Conservation (phyloP, 768 basidiomycete genomes). For the Suillus discolor region DNA sequence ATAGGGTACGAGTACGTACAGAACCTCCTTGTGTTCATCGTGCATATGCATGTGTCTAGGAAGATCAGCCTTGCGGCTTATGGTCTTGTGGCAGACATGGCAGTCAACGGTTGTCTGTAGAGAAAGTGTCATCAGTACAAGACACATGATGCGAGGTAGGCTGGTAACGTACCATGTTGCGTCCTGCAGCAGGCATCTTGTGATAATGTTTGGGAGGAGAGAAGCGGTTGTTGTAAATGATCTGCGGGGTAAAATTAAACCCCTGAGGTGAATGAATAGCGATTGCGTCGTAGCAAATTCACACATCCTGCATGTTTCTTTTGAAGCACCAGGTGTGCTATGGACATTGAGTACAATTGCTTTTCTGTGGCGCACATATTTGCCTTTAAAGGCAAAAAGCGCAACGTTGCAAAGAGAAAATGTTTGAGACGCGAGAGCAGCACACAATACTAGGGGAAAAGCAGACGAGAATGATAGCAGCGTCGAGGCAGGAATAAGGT, state of each 20-base stretch:
- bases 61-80: constrained; percentile 30
- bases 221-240: no score
- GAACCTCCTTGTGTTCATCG: constrained; percentile 19
- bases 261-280: constrained; percentile 1
- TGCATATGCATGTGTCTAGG: constrained; percentile 29
- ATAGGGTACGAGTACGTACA: constrained; percentile 21
- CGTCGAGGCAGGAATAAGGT: no score
- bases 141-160: background rate
- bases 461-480: no score
- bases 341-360: constrained; percentile 28
- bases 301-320: constrained; percentile 14
- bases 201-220: no score
- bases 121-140: background rate
- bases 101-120: constrained; percentile 17
- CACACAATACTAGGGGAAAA: no score
- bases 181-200: background rate
- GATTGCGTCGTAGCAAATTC: constrained; percentile 5
- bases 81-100: constrained; percentile 13
- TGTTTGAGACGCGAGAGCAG: no score
- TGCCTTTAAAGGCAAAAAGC: constrained; percentile 23
- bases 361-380: constrained; percentile 20
- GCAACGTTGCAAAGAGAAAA: no score
- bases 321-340: constrained; percentile 25
- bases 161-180: background rate
- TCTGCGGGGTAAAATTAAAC: no score